Percentiles rank a stretch among this genome's conserved stretches.
Conservation (phyloP, 192 early-diverging fungal species). For the Coemansia sp. region DNA sequence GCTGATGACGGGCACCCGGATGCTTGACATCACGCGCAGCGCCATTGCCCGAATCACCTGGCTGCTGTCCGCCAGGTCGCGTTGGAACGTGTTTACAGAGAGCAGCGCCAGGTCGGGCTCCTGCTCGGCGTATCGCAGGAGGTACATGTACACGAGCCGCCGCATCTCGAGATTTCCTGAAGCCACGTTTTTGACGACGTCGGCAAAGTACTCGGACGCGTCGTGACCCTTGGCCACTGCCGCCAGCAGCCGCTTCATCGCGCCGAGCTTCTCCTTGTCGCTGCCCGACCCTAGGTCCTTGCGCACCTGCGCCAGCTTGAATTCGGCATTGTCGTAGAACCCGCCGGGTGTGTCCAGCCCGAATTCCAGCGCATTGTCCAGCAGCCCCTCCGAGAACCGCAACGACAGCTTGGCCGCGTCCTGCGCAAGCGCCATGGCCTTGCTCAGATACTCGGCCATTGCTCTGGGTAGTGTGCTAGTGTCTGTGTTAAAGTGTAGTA, state of each 20-base stretch:
- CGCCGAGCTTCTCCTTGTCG: constrained; percentile 91
- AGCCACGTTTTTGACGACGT: constrained; percentile 97
- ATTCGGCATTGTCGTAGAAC: constrained; percentile 90
- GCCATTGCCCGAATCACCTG: constrained; percentile 95
- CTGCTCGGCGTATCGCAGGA: constrained; percentile 92
- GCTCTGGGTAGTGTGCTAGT: neutral
- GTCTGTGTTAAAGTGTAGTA: constrained; percentile 3
- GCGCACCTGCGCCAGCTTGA: constrained; percentile 72
- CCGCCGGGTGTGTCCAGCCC: constrained; percentile 71
- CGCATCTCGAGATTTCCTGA: constrained; percentile 85
- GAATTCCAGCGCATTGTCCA: constrained; percentile 86
- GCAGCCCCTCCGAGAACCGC: constrained; percentile 78
- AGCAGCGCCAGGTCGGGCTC: constrained; percentile 94
- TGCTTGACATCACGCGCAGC: constrained; percentile 91
- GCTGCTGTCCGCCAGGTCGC: constrained; percentile 89
- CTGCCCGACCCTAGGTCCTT: constrained; percentile 74
- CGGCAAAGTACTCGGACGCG: constrained; percentile 86
- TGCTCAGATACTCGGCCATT: constrained; percentile 64
- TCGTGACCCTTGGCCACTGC: constrained; percentile 89
- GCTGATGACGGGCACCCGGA: constrained; percentile 87
- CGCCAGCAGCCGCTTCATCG: constrained; percentile 86
- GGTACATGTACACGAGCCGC: constrained; percentile 95
- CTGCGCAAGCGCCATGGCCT: constrained; percentile 66
- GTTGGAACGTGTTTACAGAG: constrained; percentile 98
- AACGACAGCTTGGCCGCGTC: constrained; percentile 78